These are phyloP conservation scores for Crinitomyces ghanaensis DNA, from an alignment of 805 yeast species.

Conservation along the genomic window DNA sequence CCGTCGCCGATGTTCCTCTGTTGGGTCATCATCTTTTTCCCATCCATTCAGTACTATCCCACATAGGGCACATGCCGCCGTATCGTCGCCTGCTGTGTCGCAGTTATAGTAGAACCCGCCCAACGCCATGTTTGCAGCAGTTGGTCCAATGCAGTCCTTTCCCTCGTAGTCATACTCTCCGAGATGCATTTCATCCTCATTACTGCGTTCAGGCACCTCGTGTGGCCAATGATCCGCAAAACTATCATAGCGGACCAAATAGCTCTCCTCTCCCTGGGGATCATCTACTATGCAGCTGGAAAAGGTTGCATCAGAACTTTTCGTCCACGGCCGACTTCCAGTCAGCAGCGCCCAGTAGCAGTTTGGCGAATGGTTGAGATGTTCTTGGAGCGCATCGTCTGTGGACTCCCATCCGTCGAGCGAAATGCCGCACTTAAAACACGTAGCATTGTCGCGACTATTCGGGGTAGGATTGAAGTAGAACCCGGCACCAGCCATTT, in stretches of 20 bases:
- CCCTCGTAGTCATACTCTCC: too few species aligned
- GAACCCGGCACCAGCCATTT: constrained; percentile 49
- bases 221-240: constrained; percentile 33
- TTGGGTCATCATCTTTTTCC: constrained; percentile 56
- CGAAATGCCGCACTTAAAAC: constrained; percentile 46
- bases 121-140: constrained; percentile 37
- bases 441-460: constrained; percentile 40
- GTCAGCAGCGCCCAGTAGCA: constrained; percentile 28
- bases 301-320: constrained; percentile 9
- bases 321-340: constrained; percentile 16
- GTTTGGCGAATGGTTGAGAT: constrained; percentile 26
- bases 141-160: constrained; percentile 24
- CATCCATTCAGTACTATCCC: constrained; percentile 57
- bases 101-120: constrained; percentile 60
- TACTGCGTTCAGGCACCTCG: too few species aligned
- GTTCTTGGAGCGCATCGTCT: constrained; percentile 43
- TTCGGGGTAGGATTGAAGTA: constrained; percentile 41
- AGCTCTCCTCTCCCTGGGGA: constrained; percentile 17
- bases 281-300: constrained; percentile 9
- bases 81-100: constrained; percentile 36
- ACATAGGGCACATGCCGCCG: constrained; percentile 55
- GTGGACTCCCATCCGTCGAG: constrained; percentile 47
- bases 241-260: constrained; percentile 17
- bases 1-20: constrained; percentile 42
- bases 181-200: too few species aligned